Base-by-base conservation (phyloP, 1,139 yeast species). In the Candida albicans region DNA sequence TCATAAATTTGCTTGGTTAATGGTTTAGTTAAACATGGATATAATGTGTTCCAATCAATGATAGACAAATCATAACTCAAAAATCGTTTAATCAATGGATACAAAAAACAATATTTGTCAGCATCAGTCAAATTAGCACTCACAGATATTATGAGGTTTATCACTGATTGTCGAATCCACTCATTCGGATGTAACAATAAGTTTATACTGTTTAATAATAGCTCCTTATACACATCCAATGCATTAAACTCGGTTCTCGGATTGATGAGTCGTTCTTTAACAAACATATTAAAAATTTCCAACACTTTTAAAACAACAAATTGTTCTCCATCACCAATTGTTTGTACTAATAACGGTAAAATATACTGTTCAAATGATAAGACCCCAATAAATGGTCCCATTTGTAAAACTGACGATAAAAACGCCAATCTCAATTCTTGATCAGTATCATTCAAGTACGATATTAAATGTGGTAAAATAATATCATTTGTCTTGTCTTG, bases 401-500 rank as follows among this genome's bases (percentile, higher is more conserved):
- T 69, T 1, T 84, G 81, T 6, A 89, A 75, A n/a, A 91, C 79
- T n/a, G 89, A 76, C 32, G 83, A 77, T 37, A 91, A 80, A 54
- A 95, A 83, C 7, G 84, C 82, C 28, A 86, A 67, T 46, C 95
- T 72, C 24, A 93, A 67, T 26, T 81, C 77, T 2, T 85, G 71
- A 55, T 84, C 82, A 40, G 81, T 75, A 58, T 90, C 97, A 60
- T 95, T 95, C 48, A 95, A 67, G 57, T 90, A 95, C 0, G 98
- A 91, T 37, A 93, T 90, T 43, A 91, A 68, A 68, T 95, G 99
- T 35, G 96, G 91, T 39, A 95, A 65, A 12, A 95, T 82, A 35
- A 91, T 73, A 61, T 95, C 98, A 58, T 87, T 90, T 0, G 96
- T 86, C 53, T 82, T 86, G 42, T 89, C 96, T 40, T 84, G 81